Base-by-base conservation (phyloP, 2,329 filamentous ascomycete species). In the Aplosporella prunicola region DNA sequence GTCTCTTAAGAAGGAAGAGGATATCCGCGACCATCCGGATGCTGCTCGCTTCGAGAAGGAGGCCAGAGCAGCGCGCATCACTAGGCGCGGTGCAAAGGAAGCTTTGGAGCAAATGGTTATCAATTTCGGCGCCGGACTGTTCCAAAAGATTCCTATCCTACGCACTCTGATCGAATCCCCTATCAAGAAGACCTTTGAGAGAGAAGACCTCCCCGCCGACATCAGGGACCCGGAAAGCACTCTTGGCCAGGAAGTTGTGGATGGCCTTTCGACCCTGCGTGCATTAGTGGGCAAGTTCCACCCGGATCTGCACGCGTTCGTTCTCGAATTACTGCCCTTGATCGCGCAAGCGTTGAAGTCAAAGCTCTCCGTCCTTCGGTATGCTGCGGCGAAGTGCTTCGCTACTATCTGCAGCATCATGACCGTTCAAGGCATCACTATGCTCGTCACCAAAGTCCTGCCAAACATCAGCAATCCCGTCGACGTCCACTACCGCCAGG, bases 381-480 rank as follows among this genome's bases (percentile, higher is more conserved):
- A 98, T 61, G 91, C 89, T 62, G 91, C 91, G 16, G 91, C 91
- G 1, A 98, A 98, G 59, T 96, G 91, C 56, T 78, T 98, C 57
- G 93, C 91, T 7, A 98, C 91, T 2, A 82, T 96, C 29, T 98
- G 93, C 69, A 98, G 89, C 56, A 82, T 96, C 47, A 93, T 98
- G 49, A 85, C 86, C 0, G 82, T 96, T 5, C 80, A 93, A 45
- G 91, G 86, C 35, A 95, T 98, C 80, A 98, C 89, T 0, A 87
- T 89, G 56, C 68, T 98, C 15, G 91, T 98, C 1, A 85, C 96
- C 58, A 82, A 86, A 53, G 86, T 98, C 8, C 62, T 98, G 29
- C 91, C 91, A 5, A 84, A 84, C 2, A 93, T 96, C 60, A 91
- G 72, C 64, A 95, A 95, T 50, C 82, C 86, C 1, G 63, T 93